Evolutionary conservation across 768 basidiomycete species (phyloP), one percentile per base, ranked within the genome.

Genomic region (Neoboletus subvelutipes): DNA sequence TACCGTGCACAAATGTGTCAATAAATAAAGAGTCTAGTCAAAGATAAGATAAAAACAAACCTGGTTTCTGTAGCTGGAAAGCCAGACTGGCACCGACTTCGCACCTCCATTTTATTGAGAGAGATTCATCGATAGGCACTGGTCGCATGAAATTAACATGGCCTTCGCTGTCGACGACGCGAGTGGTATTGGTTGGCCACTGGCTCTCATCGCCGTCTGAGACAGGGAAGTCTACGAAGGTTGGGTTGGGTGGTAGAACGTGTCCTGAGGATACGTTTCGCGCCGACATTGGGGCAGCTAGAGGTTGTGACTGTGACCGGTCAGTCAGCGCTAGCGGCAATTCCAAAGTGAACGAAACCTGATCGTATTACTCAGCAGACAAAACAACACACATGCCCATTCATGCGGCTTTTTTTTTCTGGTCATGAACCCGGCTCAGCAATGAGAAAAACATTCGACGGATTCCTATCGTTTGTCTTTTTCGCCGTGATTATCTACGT

Each of bases 61-160:
- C 73, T 15, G 81, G 78, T 64, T 80, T 74, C 5, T 78, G 75
- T 53, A 87, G 62, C 31, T 68, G 65, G 20, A 72, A 67, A 12
- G 82, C 81, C 6, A 82, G 59, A 46, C 75, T 71, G 28, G 67
- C 61, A 6, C 75, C 83, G 15, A 81, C 66, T 26, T 68, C 64
- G 15, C 63, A 64, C 33, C 84, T 78, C 88, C 90, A 93, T 67
- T 81, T 81, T 33, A 86, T 70, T 41, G 76, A 66, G 18, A 80
- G 71, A 22, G 75, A 68, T 41, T 85, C 80, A 49, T 87, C 81
- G 20, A 80, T 63, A 20, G 67, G 71, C 2, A 89, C 68, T 2
- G 74, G 76, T 17, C 81, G 78, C 81, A 87, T 88, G 70, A 71
- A 93, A 65, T 92, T 92, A 31, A 93, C 85, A 52, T 83, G 75